A percentile compares a stretch with the other conserved stretches of the same genome.
Conservation (phyloP, 1,139 yeast genomes). For the Kodamaea plutei region DNA sequence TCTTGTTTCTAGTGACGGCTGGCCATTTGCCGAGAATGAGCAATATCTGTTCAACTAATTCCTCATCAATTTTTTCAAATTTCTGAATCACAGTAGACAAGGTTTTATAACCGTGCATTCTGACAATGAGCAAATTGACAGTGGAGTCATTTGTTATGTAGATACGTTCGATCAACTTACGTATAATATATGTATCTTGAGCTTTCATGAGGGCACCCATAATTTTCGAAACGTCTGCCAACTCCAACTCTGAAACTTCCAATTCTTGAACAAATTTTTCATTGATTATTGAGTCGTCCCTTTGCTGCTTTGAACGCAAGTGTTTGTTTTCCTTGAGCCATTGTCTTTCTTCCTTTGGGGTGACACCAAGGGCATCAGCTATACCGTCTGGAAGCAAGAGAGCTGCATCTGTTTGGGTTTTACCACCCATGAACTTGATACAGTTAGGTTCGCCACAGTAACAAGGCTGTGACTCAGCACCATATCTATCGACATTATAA, state of each 20-base stretch:
- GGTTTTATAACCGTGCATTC: conserved; percentile 85
- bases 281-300: conserved; percentile 58
- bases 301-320: conserved; percentile 43
- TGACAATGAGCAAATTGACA: conserved; percentile 59
- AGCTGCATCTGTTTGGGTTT: conserved; percentile 91
- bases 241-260: conserved; percentile 48
- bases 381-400: conserved; percentile 76
- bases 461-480: conserved; percentile 91
- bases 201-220: conserved; percentile 80
- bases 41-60: conserved; percentile 44
- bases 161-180: conserved; percentile 66
- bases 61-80: conserved; percentile 28
- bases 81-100: conserved; percentile 54
- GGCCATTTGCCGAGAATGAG: conserved; percentile 73
- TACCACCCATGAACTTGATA: conserved; percentile 91
- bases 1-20: conserved; percentile 72
- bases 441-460: conserved; percentile 93
- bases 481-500: conserved; percentile 94
- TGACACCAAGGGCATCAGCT: conserved; percentile 83
- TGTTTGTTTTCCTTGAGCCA: conserved; percentile 62
- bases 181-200: conserved; percentile 64
- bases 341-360: conserved; percentile 53
- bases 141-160: conserved; percentile 49
- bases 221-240: conserved; percentile 68
- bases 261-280: conserved; percentile 62